Base-by-base conservation (phyloP, 2,329 filamentous ascomycete genomes). In the Karstenula rhodostoma region DNA sequence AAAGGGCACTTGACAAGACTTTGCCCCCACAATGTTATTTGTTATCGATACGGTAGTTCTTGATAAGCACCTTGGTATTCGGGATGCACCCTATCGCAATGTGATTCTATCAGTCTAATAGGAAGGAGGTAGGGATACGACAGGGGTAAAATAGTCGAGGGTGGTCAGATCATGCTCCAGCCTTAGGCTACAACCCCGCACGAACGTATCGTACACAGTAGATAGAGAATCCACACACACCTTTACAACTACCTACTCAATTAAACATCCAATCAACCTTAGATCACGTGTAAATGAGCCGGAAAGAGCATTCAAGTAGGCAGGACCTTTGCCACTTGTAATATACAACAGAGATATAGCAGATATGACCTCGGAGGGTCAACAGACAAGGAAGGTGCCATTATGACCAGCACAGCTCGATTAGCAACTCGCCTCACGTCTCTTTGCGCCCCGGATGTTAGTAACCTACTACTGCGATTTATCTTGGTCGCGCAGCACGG, bases 41-140 rank as follows among this genome's bases (percentile, higher is more conserved):
- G 46, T 54, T 58, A 62, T 61, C 60, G 58, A 64, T 54, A 48
- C 56, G 63, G 55, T 58, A 46, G 8, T 49, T 48, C 62, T 61
- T 35, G 55, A 54, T 37, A 57, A 37, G 37, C 50, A 53, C 59
- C 44, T 62, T 35, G 49, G 56, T 55, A 54, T 43, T 53, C 43
- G 56, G 54, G 58, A 62, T 44, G 35, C 49, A 53, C 47, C 49
- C 58, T 56, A 61, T 64, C 60, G 35, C 62, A 48, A 55, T 59
- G 49, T 42, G 17, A 49, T 57, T 44, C 29, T 19, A 54, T 19
- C 46, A 54, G 60, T 60, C 47, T 53, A 68, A 66, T 49, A 64
- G 65, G 68, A 68, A 70, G 68, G 67, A 69, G 66, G 63, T 57
- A 54, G 56, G 65, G 52, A 57, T 62, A 59, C 25, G 57, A 56